Conservation (phyloP, 176 grass and related monocot species). For the Thinopyrum elongatum region DNA sequence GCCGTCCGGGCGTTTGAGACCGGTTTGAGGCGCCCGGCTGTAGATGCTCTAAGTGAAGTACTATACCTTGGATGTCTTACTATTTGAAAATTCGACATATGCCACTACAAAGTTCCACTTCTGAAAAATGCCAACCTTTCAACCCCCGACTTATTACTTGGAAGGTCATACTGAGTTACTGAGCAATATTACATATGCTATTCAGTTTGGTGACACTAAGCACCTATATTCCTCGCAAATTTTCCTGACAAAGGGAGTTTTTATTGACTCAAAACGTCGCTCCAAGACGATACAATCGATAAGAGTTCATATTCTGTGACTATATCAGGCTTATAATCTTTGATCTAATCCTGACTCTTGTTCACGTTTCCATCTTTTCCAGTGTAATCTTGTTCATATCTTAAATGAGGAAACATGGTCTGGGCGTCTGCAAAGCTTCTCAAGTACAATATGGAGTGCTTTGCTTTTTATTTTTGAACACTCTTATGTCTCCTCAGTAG, state of each 20-base stretch:
- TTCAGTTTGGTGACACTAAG: slow-evolving; percentile 1
- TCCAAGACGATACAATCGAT: neutral
- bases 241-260: neutral
- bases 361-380: slow-evolving; percentile 38
- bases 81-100: slow-evolving; percentile 2
- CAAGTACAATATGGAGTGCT: slow-evolving; percentile 69
- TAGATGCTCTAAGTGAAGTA: neutral
- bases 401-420: slow-evolving; percentile 81
- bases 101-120: neutral
- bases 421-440: slow-evolving; percentile 63
- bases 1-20: too few species aligned
- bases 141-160: neutral
- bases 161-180: slow-evolving; percentile 4
- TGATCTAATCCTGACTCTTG: slow-evolving; percentile 17
- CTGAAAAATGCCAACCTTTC: neutral
- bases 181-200: slow-evolving; percentile 17
- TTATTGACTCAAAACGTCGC: neutral
- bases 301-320: neutral
- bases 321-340: neutral
- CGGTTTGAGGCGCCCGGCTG: too few species aligned
- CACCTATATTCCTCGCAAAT: neutral
- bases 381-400: slow-evolving; percentile 89
- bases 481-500: slow-evolving; percentile 80
- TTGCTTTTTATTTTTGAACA: slow-evolving; percentile 88
- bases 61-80: neutral